Evolutionary conservation across 129 eudicot species (phyloP).

Genomic region (Sambucus nigra): DNA sequence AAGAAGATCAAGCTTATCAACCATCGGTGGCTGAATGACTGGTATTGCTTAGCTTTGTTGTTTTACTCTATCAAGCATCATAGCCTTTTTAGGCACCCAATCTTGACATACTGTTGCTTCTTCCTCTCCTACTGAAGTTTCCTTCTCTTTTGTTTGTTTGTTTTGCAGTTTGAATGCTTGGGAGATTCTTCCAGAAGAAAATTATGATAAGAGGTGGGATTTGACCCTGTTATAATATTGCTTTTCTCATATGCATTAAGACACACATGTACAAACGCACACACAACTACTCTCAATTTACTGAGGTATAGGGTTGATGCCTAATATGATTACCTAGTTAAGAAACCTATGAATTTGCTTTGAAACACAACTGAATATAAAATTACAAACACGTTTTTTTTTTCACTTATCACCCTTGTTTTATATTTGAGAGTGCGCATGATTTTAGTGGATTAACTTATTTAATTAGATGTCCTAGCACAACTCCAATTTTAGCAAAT

Average conservation of each 20-base stretch:
- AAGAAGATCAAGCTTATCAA: slow-evolving; percentile 74
- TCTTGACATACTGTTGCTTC: slow-evolving; percentile 3
- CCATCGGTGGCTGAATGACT: slow-evolving; percentile 84
- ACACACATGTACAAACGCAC: no score
- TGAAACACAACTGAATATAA: no score
- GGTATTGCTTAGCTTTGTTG: slow-evolving; percentile 34
- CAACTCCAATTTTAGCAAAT: no score
- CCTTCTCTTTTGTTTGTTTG: slow-evolving; percentile 1
- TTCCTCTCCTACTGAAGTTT: neutral
- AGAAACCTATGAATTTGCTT: neutral
- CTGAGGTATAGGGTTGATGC: neutral
- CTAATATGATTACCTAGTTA: neutral
- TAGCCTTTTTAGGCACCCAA: neutral
- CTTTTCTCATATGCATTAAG: neutral
- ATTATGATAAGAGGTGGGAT: slow-evolving; percentile 67
- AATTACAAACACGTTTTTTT: no score
- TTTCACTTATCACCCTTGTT: no score
- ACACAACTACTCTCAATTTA: no score
- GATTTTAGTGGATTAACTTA: no score
- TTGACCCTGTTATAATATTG: slow-evolving; percentile 4
- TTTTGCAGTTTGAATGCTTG: slow-evolving; percentile 72
- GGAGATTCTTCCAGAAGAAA: slow-evolving; percentile 69
- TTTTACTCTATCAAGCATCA: slow-evolving; percentile 6
- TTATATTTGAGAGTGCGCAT: no score
- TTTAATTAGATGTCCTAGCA: no score